These are phyloP conservation scores for Apiospora pterosperma DNA, from an alignment of 2,329 filamentous ascomycete species.

Conservation along the genomic window DNA sequence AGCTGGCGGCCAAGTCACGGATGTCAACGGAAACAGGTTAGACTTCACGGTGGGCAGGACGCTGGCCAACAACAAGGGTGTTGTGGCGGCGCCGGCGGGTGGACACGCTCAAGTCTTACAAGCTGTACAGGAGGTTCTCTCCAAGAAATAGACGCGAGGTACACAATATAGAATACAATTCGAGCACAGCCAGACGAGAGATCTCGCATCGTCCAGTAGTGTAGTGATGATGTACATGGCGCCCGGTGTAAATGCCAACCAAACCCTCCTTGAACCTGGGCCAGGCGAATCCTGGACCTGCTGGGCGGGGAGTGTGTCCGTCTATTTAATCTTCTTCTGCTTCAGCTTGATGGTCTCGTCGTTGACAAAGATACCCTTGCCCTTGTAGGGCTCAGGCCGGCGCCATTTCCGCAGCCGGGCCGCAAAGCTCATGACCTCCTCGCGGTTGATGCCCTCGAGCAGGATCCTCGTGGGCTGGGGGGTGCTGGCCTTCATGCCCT, in stretches of 20 bases:
- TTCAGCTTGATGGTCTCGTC: conserved; percentile 97
- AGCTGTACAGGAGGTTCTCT: conserved; percentile 78
- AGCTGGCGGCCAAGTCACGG: conserved; percentile 87
- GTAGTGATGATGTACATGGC: conserved; percentile 4
- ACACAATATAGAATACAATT: conserved; percentile 5
- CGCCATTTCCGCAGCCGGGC: conserved; percentile 87
- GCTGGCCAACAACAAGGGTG: conserved; percentile 85
- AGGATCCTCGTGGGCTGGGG: conserved; percentile 90
- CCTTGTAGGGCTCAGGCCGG: conserved; percentile 95
- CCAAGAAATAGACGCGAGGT: conserved; percentile 28
- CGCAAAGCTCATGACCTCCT: conserved; percentile 86
- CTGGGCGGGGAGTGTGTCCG: neutral
- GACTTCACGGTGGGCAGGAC: conserved; percentile 88
- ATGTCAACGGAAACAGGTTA: conserved; percentile 78
- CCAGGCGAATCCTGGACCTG: neutral
- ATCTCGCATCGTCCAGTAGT: neutral
- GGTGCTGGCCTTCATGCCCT: conserved; percentile 79
- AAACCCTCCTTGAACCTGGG: neutral
- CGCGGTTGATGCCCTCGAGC: conserved; percentile 82
- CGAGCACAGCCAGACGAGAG: neutral
- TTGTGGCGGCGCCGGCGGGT: conserved; percentile 78
- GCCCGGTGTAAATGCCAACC: neutral
- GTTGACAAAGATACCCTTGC: conserved; percentile 98
- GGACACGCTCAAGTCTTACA: conserved; percentile 75
- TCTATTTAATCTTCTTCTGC: conserved; percentile 93